Evolutionary conservation across 331 rosid species (phyloP).

Genomic region (Dryas integrifolia): DNA sequence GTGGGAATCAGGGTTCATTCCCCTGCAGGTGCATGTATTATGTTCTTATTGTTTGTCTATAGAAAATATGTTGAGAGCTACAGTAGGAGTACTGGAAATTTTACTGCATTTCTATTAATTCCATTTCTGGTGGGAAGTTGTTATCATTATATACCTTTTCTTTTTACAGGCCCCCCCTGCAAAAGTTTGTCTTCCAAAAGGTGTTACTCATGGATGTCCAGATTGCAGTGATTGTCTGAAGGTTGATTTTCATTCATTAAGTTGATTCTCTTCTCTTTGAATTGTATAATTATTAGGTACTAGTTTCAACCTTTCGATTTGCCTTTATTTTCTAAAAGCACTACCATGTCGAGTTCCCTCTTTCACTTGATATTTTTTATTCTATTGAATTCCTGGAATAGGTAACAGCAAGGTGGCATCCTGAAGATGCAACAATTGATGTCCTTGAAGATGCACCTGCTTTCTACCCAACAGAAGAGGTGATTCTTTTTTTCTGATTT

Average conservation of each 20-base stretch:
- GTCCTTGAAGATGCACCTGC: slow-evolving; percentile 55
- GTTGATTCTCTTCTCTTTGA: slow-evolving; percentile 21
- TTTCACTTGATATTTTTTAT: slow-evolving; percentile 12
- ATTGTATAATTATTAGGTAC: slow-evolving; percentile 7
- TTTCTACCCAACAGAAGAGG: slow-evolving; percentile 87
- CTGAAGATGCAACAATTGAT: slow-evolving; percentile 58
- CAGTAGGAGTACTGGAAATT: neutral
- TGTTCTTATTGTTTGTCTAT: neutral
- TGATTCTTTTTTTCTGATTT: slow-evolving; percentile 30
- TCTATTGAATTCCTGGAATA: slow-evolving; percentile 36
- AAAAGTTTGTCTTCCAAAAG: slow-evolving; percentile 52
- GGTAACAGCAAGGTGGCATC: slow-evolving; percentile 84
- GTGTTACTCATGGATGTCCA: slow-evolving; percentile 57
- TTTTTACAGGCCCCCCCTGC: slow-evolving; percentile 41
- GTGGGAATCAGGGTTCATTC: neutral
- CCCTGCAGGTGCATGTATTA: neutral
- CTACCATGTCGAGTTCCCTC: slow-evolving; percentile 8
- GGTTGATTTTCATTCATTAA: slow-evolving; percentile 37
- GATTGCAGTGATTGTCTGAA: slow-evolving; percentile 59
- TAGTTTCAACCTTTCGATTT: slow-evolving; percentile 27
- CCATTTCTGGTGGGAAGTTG: slow-evolving; percentile 3
- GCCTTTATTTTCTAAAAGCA: slow-evolving; percentile 16
- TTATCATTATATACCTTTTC: slow-evolving; percentile 11
- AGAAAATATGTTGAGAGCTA: neutral
- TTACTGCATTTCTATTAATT: neutral